phyloP scores from a whole-genome alignment of 2,329 filamentous ascomycete genomes.

The Gnomoniopsis sp. region DNA sequence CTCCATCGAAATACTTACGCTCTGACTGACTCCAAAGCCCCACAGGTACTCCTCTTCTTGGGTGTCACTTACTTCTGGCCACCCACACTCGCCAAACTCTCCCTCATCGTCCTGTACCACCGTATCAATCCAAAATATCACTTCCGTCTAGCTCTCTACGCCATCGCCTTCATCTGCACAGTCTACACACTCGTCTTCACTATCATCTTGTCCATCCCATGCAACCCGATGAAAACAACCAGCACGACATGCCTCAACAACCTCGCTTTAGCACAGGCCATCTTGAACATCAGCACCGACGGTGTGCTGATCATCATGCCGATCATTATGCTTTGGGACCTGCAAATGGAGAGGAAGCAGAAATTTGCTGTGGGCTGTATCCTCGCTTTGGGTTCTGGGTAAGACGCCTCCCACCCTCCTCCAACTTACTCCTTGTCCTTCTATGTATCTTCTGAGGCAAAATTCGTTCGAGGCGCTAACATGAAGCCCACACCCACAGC shows the following conservation, averaged over 20 bases:
- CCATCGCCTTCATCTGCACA: conserved; percentile 10
- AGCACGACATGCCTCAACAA: conserved; percentile 37
- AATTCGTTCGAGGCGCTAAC: neutral
- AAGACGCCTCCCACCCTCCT: conserved; percentile 11
- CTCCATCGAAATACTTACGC: no score
- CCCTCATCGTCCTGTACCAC: conserved; percentile 21
- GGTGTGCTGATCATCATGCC: conserved; percentile 40
- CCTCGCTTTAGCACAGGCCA: conserved; percentile 40
- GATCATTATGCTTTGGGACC: conserved; percentile 36
- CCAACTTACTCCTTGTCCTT: neutral
- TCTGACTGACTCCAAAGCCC: neutral
- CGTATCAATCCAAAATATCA: conserved; percentile 18
- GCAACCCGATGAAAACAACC: conserved; percentile 21
- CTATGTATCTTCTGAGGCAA: no score
- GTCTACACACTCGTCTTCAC: conserved; percentile 22
- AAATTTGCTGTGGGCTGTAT: conserved; percentile 39
- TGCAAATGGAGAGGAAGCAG: conserved; percentile 40
- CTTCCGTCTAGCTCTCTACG: conserved; percentile 15
- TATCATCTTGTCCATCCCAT: conserved; percentile 22
- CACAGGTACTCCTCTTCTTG: conserved; percentile 15
- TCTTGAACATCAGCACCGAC: conserved; percentile 44
- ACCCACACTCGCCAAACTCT: conserved; percentile 21
- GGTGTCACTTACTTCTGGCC: conserved; percentile 22
- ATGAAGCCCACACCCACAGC: conserved; percentile 7
- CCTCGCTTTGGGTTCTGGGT: conserved; percentile 42